These are phyloP conservation scores for Leonotis leonurus DNA, from an alignment of 257 asterid species.

Conservation along the genomic window DNA sequence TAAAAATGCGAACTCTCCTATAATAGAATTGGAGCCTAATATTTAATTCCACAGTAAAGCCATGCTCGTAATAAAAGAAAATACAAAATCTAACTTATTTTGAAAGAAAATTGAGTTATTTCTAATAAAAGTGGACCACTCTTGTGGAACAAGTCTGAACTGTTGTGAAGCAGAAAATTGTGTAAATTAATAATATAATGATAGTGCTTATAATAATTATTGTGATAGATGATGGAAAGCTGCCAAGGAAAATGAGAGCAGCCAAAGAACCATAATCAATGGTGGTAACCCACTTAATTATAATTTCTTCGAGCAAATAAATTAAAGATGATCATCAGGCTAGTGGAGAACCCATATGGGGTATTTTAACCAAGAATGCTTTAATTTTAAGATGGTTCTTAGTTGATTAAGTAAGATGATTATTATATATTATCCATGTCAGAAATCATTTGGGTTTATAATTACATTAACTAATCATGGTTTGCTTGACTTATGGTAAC, in stretches of 20 bases:
- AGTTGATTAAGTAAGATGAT: not conserved
- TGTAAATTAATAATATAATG: constrained; percentile 16
- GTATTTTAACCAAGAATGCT: not conserved
- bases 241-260: constrained; percentile 25
- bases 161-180: not conserved
- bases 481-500: constrained; percentile 3
- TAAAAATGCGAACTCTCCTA: not conserved
- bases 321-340: not conserved
- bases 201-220: constrained; percentile 14
- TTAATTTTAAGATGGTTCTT: not conserved
- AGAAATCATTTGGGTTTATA: not conserved
- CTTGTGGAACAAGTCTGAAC: not conserved
- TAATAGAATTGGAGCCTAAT: not conserved
- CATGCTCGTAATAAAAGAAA: too few relatives aligned
- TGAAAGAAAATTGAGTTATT: too few relatives aligned
- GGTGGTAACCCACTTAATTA: constrained; percentile 34
- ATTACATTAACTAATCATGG: not conserved
- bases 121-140: not conserved
- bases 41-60: too few relatives aligned
- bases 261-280: constrained; percentile 18
- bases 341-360: constrained; percentile 28
- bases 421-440: not conserved
- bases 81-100: too few relatives aligned
- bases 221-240: constrained; percentile 10
- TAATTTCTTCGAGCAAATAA: constrained; percentile 1